These are phyloP conservation scores for Trypanosoma boissoni DNA, from an alignment of 208 protist genomes.

Conservation along the genomic window DNA sequence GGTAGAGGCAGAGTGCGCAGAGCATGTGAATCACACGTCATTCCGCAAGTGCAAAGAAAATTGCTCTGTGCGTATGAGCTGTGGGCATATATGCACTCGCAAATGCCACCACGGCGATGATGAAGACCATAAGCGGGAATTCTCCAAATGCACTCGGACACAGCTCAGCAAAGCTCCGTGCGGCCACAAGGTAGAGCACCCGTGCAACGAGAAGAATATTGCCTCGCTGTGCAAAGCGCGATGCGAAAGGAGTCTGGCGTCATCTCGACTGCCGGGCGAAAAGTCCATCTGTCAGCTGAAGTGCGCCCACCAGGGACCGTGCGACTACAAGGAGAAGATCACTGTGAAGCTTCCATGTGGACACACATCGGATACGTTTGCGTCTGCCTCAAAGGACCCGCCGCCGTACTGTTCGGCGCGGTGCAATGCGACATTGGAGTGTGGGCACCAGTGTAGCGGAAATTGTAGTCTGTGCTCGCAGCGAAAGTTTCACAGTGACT, in stretches of 20 bases:
- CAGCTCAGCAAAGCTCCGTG: no score
- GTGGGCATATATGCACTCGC: not conserved
- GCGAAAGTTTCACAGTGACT: constrained; percentile 4
- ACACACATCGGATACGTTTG: not conserved
- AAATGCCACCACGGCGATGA: no score
- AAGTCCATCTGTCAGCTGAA: constrained; percentile 3
- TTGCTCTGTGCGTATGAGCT: constrained; percentile 6
- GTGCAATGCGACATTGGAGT: not conserved
- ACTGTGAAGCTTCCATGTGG: not conserved
- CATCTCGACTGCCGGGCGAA: no score
- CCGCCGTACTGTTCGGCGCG: not conserved
- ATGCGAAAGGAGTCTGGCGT: no score
- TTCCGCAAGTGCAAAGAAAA: not conserved
- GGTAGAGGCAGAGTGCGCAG: not conserved
- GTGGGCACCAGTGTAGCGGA: constrained; percentile 20
- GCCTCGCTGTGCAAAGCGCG: no score
- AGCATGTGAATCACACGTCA: not conserved
- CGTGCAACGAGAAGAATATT: no score
- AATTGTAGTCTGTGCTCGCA: not conserved
- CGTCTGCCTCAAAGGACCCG: not conserved
- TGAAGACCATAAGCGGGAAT: no score
- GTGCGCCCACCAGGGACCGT: not conserved
- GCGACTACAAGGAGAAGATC: not conserved
- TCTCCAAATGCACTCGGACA: no score
- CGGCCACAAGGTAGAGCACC: no score